A percentile compares a stretch with the other conserved stretches of the same genome.
Conservation (phyloP, 495 filamentous ascomycete species). For the Parmelia sp. region DNA sequence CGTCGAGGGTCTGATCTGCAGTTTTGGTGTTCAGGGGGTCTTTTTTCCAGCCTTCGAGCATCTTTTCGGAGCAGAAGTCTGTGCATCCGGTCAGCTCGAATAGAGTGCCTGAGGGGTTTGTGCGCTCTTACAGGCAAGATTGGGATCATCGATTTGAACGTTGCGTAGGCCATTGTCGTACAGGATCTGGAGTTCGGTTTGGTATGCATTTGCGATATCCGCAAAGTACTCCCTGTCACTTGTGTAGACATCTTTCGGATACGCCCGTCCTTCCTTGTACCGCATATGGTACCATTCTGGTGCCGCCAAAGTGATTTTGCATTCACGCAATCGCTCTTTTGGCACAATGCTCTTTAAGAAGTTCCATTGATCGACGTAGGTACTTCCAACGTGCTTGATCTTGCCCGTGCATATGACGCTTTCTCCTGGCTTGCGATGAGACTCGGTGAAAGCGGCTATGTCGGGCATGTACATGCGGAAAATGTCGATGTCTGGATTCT, state of each 20-base stretch:
- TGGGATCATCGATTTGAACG: constrained; percentile 70
- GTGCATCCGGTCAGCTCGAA: constrained; percentile 7
- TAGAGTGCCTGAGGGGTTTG: background rate
- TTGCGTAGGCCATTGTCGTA: constrained; percentile 65
- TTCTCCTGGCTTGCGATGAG: constrained; percentile 67
- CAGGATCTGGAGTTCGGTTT: constrained; percentile 56
- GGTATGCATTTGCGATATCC: constrained; percentile 69
- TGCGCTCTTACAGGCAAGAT: constrained; percentile 58
- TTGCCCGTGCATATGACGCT: constrained; percentile 67
- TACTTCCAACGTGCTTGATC: constrained; percentile 59
- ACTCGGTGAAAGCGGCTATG: constrained; percentile 65
- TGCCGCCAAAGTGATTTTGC: constrained; percentile 68
- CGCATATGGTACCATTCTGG: constrained; percentile 71
- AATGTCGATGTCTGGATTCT: constrained; percentile 51
- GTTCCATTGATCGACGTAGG: constrained; percentile 60
- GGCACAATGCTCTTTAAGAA: constrained; percentile 59
- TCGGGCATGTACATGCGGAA: constrained; percentile 75
- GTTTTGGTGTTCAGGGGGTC: constrained; percentile 51
- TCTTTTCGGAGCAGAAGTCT: constrained; percentile 76
- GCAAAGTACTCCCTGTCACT: constrained; percentile 66
- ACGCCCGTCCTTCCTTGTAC: constrained; percentile 63
- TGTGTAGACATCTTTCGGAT: constrained; percentile 56
- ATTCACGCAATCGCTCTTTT: constrained; percentile 51
- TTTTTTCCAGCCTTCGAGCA: constrained; percentile 59
- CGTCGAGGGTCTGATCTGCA: constrained; percentile 60